Base-by-base conservation (phyloP, 768 basidiomycete genomes). In the Tubosaeta brunneosetosa region DNA sequence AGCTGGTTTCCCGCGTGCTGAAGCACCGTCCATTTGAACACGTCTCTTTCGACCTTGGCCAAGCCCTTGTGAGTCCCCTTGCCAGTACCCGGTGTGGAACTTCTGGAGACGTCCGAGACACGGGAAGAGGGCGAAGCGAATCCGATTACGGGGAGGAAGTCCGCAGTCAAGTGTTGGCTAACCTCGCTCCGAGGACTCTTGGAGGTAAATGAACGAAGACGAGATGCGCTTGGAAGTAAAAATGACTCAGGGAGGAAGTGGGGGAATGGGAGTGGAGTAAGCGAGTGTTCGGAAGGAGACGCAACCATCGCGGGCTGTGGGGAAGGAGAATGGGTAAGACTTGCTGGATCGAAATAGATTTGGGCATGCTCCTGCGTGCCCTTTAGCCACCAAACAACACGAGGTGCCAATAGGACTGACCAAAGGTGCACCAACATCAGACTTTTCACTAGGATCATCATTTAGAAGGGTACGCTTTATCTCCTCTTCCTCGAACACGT, bases 11-110 rank as follows among this genome's bases (percentile, higher is more conserved):
- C 77, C 10, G 88, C 78, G 32, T 72, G 72, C 19, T 79, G 80
- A 45, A 94, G 71, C 31, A 77, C 75, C 1, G 86, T 82, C 91
- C 91, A 94, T 52, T 77, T 78, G 68, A 94, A 88, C 13, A 85
- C 83, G 31, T 88, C 82, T 10, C 78, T 77, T 36, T 70, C 71
- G 29, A 67, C 57, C 8, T 56, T 54, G 43, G 44, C 50, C 25
- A 64, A 53, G 22, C 57, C 58, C 22, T 56, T 62, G 31, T 57
- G 50, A 47, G 58, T 49, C 50, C 53, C 55, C 19, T 64, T 54
- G 31, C 62, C 66, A 50, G 52, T 49, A 3, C 81, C 79, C n/a
- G 73, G 65, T 31, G 86, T 85, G 0, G 88, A 86, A 36, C 76
- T 71, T 47, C 83, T 80, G 13, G 89, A 93, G 27, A 91, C 74